Evolutionary conservation across 2,329 filamentous ascomycete genomes (phyloP), one percentile per base, ranked within the genome.

Genomic region (Colletotrichum sp.): DNA sequence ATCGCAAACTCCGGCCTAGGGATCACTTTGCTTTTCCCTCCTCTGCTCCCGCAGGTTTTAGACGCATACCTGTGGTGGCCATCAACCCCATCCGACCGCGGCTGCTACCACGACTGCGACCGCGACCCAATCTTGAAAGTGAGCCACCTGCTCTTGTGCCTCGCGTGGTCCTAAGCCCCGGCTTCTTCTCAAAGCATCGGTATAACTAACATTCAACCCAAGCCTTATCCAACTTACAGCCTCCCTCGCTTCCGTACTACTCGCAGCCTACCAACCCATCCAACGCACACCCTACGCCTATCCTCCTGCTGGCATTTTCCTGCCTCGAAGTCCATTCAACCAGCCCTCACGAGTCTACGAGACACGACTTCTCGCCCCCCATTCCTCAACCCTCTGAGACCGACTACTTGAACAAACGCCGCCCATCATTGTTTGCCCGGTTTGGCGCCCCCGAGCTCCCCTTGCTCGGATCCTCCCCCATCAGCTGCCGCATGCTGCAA

Each of bases 401-500:
- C 63, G 36, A 74, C 49, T 76, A 73, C 71, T 74, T 69, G n/a
- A 76, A 74, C 49, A 29, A 59, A 64, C 44, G 39, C 59, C 49
- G 22, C 64, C 64, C 63, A 32, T 22, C 34, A 29, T 52, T 52
- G 57, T 69, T 65, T 57, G 19, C n/a, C 22, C 70, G n/a, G 27
- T 25, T 32, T 32, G 49, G 63, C 69, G 55, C 44, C 27, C 57
- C 59, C 29, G 39, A 32, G 39, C 25, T 29, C 36, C 59, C 30
- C 13, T 36, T 61, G 55, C 39, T 44, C 57, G 44, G 57, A 15
- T 25, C 61, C 62, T 36, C 15, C n/a, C 15, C 22, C 44, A 39
- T 59, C 49, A 76, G 74, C 62, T 76, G 74, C 74, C 74, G 74
- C 74, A 76, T 77, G 72, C 65, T 36, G 52, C 27, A 32, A 49